A percentile compares a stretch with the other conserved stretches of the same genome.
Conservation (phyloP, 768 basidiomycete genomes). For the Nidularia pulvinata region DNA sequence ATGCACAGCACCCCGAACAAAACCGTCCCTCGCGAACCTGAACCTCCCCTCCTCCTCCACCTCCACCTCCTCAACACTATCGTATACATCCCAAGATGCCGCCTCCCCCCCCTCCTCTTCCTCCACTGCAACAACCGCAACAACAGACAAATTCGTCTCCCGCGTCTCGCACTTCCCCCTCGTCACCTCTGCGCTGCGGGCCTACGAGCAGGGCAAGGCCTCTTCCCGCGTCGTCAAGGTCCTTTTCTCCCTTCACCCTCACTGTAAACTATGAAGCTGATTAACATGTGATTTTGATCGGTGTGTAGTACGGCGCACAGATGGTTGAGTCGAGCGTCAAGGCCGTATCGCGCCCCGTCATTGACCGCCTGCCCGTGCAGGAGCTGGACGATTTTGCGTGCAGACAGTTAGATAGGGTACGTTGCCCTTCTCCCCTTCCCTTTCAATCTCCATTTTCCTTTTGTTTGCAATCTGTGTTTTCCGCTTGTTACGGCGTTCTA, state of each 20-base stretch:
- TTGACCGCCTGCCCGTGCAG: constrained; percentile 73
- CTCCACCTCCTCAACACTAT: no score
- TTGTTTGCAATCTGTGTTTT: no score
- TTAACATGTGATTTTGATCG: no score
- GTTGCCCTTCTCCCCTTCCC: constrained; percentile 19
- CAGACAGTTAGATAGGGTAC: constrained; percentile 80
- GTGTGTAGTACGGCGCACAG: constrained; percentile 88
- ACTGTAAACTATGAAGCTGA: no score
- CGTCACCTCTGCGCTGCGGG: background rate
- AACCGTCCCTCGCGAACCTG: no score
- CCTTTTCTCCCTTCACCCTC: no score
- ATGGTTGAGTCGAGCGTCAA: constrained; percentile 87
- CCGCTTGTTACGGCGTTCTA: no score
- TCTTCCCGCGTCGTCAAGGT: background rate
- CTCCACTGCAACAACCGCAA: background rate
- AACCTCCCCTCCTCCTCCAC: no score
- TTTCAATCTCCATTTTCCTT: constrained; percentile 1
- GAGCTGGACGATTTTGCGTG: constrained; percentile 89
- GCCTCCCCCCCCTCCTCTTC: background rate
- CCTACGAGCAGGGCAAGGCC: background rate
- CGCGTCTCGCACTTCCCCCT: background rate
- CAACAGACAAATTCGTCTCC: background rate
- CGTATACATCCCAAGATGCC: no score
- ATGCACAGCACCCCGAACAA: no score
- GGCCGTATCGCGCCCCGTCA: constrained; percentile 79